Evolutionary conservation across 2,329 filamentous ascomycete species (phyloP), one percentile per base, ranked within the genome.

Genomic region (Penicillium griseofulvum): DNA sequence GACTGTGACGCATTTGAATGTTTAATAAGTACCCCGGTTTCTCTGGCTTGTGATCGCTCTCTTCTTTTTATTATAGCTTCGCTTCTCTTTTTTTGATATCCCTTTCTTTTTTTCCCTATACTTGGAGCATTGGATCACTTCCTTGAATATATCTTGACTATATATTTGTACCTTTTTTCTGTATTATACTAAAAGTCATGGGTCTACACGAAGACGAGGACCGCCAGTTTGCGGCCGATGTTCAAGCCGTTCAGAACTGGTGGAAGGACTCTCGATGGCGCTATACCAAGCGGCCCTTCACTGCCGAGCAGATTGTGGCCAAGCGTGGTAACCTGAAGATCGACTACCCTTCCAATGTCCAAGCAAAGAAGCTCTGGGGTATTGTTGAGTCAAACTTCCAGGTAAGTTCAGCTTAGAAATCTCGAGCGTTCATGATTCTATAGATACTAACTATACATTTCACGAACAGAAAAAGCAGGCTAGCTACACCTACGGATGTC

Each of bases 401-500:
- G 79, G 91, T 94, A 57, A 28, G 75, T 65, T 80, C 3, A 49
- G 10, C 12, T 10, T 16, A 10, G 17, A 41, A 9, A 31, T n/a
- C 14, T 22, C 4, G 12, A 29, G 24, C 24, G 14, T 29, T 4
- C 12, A 7, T 12, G 2, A 22, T 16, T 63, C 37, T 10, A 47
- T 26, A 44, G 37, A 29, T 42, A 11, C 61, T 66, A 44, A 68
- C 54, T 44, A 33, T 31, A 29, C 43, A 29, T 26, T 28, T 17
- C 16, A 17, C 19, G 7, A 49, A 55, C 65, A 96, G 90, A 89
- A 83, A 70, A 85, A 86, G 68, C 89, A 94, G 70, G 90, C 90
- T 45, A 95, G 90, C 77, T 96, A 88, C 80, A 99, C 94, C 55
- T 99, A 97, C 72, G 94, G 94, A 69, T 97, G 94, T 78, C 82